Conservation (phyloP, 176 grass and related monocot genomes). For the Eragrostis nindensis region DNA sequence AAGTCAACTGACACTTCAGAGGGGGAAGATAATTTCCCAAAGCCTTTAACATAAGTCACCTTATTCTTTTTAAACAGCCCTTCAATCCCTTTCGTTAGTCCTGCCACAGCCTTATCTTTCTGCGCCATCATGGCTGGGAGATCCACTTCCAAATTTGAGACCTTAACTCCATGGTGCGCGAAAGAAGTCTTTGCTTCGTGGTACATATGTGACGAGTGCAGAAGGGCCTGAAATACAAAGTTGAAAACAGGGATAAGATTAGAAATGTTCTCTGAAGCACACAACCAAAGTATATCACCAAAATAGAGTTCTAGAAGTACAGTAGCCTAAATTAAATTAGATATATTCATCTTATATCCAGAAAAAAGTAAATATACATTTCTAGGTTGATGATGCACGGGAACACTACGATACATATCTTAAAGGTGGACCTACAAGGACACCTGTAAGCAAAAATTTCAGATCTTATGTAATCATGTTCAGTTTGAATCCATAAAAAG, state of each 20-base stretch:
- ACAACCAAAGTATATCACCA: background rate
- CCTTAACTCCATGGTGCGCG: conserved; percentile 84
- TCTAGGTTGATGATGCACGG: background rate
- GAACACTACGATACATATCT: conserved; percentile 6
- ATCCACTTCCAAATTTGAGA: conserved; percentile 84
- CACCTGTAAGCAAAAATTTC: background rate
- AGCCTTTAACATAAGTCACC: conserved; percentile 94
- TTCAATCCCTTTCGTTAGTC: conserved; percentile 92
- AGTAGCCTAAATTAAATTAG: conserved; percentile 12
- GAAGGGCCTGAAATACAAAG: conserved; percentile 72
- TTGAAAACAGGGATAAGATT: conserved; percentile 7
- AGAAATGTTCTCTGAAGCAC: conserved; percentile 18
- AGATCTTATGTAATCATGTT: background rate
- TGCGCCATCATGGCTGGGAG: conserved; percentile 95
- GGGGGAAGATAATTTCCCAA: conserved; percentile 75
- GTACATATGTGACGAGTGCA: conserved; percentile 98
- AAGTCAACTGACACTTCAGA: conserved; percentile 95
- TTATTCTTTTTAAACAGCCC: conserved; percentile 99
- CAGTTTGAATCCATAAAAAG: background rate
- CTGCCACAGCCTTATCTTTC: conserved; percentile 93
- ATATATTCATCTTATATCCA: background rate
- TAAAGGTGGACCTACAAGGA: background rate
- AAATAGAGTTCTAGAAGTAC: conserved; percentile 12
- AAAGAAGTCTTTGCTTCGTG: conserved; percentile 92
- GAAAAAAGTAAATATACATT: background rate